Evolutionary conservation across 1,284 basidiomycete species (phyloP).

Genomic region (Leccinum fuscescens): DNA sequence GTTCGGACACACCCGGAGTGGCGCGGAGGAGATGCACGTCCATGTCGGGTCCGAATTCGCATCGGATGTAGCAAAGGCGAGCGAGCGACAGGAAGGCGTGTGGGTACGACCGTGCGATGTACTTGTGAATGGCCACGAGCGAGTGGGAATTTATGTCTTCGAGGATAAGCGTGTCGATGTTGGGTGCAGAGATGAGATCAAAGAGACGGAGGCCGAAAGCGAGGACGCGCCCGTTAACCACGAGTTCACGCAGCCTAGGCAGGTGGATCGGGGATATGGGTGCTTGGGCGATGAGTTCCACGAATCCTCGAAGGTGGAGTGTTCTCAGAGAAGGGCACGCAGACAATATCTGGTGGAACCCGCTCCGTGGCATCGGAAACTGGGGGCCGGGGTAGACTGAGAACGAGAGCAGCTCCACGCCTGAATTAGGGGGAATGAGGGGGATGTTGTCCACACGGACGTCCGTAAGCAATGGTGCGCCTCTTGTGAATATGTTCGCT

Average conservation of each 20-base stretch:
- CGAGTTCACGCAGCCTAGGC: slow-evolving; percentile 30
- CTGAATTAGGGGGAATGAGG: slow-evolving; percentile 22
- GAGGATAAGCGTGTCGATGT: slow-evolving; percentile 30
- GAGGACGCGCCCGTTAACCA: slow-evolving; percentile 32
- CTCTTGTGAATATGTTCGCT: slow-evolving; percentile 24
- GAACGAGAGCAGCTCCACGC: slow-evolving; percentile 24
- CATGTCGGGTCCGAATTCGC: slow-evolving; percentile 33
- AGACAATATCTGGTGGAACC: slow-evolving; percentile 22
- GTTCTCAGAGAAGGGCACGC: slow-evolving; percentile 22
- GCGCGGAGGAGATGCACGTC: slow-evolving; percentile 34
- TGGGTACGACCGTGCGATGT: slow-evolving; percentile 28
- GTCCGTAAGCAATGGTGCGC: slow-evolving; percentile 31
- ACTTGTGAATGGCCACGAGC: slow-evolving; percentile 30
- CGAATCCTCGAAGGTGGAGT: slow-evolving; percentile 33
- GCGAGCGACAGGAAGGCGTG: slow-evolving; percentile 28
- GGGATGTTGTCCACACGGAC: slow-evolving; percentile 33
- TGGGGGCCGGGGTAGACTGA: slow-evolving; percentile 33
- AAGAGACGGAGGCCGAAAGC: slow-evolving; percentile 31
- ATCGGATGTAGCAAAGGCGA: slow-evolving; percentile 29
- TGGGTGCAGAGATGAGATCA: slow-evolving; percentile 33
- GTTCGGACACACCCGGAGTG: slow-evolving; percentile 29
- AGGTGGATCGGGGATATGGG: slow-evolving; percentile 22
- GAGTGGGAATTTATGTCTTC: slow-evolving; percentile 32
- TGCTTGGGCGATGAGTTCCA: slow-evolving; percentile 25
- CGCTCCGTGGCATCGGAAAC: slow-evolving; percentile 28